phyloP scores from a whole-genome alignment of 257 asterid species.

The Nicotiana benthamiana region DNA sequence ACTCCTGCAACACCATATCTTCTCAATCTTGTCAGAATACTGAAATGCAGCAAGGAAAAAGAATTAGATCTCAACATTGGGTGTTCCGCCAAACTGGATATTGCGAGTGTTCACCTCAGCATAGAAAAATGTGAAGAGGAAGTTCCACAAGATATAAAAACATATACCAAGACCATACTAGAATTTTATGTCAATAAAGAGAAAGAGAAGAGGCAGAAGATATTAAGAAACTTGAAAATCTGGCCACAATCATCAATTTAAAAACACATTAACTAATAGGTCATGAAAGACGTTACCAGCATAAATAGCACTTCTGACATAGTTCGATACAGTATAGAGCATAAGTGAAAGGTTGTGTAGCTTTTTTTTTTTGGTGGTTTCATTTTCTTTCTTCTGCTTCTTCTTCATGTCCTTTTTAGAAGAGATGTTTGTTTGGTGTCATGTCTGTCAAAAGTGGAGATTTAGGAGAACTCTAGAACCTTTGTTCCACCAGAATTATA shows the following conservation, averaged over 20 bases:
- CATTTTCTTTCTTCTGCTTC: no score
- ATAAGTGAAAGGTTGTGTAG: no score
- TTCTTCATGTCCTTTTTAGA: no score
- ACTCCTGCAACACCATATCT: slow-evolving; percentile 77
- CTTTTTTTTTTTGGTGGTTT: no score
- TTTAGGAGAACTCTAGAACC: no score
- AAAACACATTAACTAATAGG: neutral
- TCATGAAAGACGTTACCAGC: no score
- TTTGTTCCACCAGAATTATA: no score
- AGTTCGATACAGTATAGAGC: no score
- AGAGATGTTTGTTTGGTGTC: no score
- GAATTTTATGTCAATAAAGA: neutral
- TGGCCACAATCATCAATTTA: neutral
- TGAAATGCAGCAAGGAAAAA: slow-evolving; percentile 26
- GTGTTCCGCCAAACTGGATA: neutral
- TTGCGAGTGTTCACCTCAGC: neutral
- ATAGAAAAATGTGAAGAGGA: neutral
- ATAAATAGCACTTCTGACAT: no score
- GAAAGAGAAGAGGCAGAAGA: neutral
- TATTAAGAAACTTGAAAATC: neutral
- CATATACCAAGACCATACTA: neutral
- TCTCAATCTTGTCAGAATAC: slow-evolving; percentile 59
- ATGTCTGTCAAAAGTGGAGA: no score
- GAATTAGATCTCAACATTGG: slow-evolving; percentile 19
- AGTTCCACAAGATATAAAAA: neutral